These are phyloP conservation scores for Didymella exigua DNA, from an alignment of 2,329 filamentous ascomycete species.

Conservation along the genomic window DNA sequence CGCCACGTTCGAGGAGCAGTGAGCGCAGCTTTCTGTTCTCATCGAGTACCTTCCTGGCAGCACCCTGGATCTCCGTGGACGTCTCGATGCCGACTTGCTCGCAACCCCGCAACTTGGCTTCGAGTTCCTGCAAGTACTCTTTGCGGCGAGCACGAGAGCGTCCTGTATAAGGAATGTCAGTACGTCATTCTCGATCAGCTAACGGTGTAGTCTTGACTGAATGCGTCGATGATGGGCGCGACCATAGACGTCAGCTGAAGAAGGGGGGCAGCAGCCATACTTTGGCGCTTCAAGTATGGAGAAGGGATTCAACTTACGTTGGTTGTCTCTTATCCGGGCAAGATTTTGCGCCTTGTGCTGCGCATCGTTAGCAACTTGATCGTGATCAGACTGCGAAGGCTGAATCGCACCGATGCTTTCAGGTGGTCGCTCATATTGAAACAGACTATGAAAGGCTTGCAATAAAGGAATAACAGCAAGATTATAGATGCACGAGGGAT, in stretches of 20 bases:
- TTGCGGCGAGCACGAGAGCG: slow-evolving; percentile 75
- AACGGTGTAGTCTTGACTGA: neutral
- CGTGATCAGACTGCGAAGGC: neutral
- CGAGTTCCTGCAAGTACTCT: slow-evolving; percentile 74
- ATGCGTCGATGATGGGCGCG: neutral
- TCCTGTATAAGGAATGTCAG: slow-evolving; percentile 43
- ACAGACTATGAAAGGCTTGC: slow-evolving; percentile 11
- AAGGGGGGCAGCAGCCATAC: neutral
- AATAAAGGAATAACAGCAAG: slow-evolving; percentile 14
- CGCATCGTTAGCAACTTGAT: slow-evolving; percentile 9
- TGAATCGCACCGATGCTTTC: slow-evolving; percentile 29
- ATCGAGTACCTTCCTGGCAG: slow-evolving; percentile 69
- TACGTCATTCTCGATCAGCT: neutral
- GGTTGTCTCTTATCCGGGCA: slow-evolving; percentile 75
- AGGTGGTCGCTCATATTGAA: slow-evolving; percentile 37
- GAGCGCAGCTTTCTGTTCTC: slow-evolving; percentile 70
- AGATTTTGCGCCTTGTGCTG: slow-evolving; percentile 49
- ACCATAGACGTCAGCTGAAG: neutral
- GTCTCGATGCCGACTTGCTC: slow-evolving; percentile 71
- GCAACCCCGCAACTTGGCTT: slow-evolving; percentile 66
- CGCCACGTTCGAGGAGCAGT: slow-evolving; percentile 63
- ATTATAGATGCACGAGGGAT: slow-evolving; percentile 13
- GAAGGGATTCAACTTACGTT: slow-evolving; percentile 49
- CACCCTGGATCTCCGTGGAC: slow-evolving; percentile 72
- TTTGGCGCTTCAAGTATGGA: neutral